phyloP scores from a whole-genome alignment of 495 filamentous ascomycete species.

The Terfezia boudieri region DNA sequence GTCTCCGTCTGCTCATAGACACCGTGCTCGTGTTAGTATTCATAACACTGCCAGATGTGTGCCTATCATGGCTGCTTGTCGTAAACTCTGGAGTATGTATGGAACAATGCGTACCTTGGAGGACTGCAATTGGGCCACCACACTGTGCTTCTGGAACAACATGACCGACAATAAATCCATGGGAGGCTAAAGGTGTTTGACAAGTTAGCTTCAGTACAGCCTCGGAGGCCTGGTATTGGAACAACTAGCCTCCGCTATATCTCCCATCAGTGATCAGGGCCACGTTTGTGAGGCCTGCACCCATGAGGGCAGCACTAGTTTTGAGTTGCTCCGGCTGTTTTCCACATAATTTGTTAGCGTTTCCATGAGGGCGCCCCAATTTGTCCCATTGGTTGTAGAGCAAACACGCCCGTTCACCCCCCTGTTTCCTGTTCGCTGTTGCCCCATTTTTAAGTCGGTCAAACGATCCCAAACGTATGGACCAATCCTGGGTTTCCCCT shows the following conservation, averaged over 20 bases:
- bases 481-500: too few species aligned
- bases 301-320: slow-evolving; percentile 77
- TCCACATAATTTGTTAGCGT: slow-evolving; percentile 4
- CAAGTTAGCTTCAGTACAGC: not conserved
- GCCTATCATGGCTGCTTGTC: slow-evolving; percentile 33
- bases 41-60: too few species aligned
- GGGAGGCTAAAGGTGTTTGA: slow-evolving; percentile 33
- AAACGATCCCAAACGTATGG: too few species aligned
- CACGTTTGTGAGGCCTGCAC: slow-evolving; percentile 66
- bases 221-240: too few species aligned
- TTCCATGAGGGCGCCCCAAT: not conserved
- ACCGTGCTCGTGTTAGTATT: not conserved
- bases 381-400: too few species aligned
- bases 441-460: too few species aligned
- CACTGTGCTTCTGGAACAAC: slow-evolving; percentile 70
- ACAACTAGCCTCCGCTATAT: slow-evolving; percentile 40
- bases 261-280: slow-evolving; percentile 86
- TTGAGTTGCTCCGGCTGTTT: slow-evolving; percentile 66
- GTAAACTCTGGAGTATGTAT: slow-evolving; percentile 39
- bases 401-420: not conserved
- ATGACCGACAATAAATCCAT: slow-evolving; percentile 88
- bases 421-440: not conserved
- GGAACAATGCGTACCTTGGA: slow-evolving; percentile 12
- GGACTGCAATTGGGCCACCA: slow-evolving; percentile 17
- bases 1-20: slow-evolving; percentile 49